Conservation (phyloP, 345 rosid species). For the Salix suchowensis region DNA sequence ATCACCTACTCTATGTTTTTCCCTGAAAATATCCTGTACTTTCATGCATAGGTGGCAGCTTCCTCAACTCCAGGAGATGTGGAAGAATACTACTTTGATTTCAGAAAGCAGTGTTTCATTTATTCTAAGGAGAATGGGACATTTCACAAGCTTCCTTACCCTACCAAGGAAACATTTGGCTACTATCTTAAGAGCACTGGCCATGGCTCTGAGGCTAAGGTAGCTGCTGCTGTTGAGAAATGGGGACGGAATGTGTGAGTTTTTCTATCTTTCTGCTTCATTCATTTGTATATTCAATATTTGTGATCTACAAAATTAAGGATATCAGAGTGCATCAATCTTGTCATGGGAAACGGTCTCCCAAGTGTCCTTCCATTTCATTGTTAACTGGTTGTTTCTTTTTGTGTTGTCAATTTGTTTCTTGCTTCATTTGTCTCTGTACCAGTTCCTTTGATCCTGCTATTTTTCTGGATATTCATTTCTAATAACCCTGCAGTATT, state of each 20-base stretch:
- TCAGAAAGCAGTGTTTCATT: slow-evolving; percentile 83
- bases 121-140: slow-evolving; percentile 65
- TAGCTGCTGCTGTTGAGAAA: slow-evolving; percentile 71
- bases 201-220: slow-evolving; percentile 82
- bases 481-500: neutral
- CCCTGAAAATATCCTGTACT: neutral
- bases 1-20: neutral
- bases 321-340: neutral
- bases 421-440: neutral
- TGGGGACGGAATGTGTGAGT: slow-evolving; percentile 99
- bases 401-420: neutral
- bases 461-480: neutral
- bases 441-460: neutral
- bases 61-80: slow-evolving; percentile 44
- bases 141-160: slow-evolving; percentile 89
- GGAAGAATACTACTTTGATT: slow-evolving; percentile 88
- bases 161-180: slow-evolving; percentile 90
- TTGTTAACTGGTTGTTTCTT: neutral
- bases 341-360: neutral
- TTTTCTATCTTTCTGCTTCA: slow-evolving; percentile 3
- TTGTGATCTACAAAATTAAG: neutral
- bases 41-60: slow-evolving; percentile 38
- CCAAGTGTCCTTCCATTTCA: neutral
- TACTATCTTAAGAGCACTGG: slow-evolving; percentile 74
- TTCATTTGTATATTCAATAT: neutral